Base-by-base conservation (phyloP, 2,329 filamentous ascomycete genomes). In the Nothophaeocryptopus gaeumannii region DNA sequence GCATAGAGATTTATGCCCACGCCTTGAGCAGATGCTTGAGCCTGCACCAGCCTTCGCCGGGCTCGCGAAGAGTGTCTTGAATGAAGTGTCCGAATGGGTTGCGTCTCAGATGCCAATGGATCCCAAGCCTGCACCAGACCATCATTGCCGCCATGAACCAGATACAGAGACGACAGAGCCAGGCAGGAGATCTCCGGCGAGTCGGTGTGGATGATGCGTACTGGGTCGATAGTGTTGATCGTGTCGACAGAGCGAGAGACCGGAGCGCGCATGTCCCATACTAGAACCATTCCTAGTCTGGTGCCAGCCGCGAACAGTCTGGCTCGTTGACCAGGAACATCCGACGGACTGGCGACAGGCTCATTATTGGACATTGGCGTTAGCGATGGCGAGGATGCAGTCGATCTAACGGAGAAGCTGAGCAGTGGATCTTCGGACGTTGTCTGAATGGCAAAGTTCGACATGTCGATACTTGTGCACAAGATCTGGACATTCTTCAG, bases 61-160 rank as follows among this genome's bases (percentile, higher is more conserved):
- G 91, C 86, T 26, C 89, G 84, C 7, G 87, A 85, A 2, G 88
- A 88, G 58, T 92, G 90, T 11, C 87, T 84, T 2, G 89, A 89
- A 65, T 95, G 91, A 46, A 99, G 76, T 0, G 90, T 97, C 34
- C 90, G 83, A 44, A 97, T 80, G 0, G 93, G 89, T 14, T 85
- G 83, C 13, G 78, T 71, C 0, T 80, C 86, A 2, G 92, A 97
- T 1, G 85, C 89, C 39, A 99, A 75, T n/a, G 88, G 88, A 72
- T 99, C 93, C 93, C 93, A 99, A 5, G 90, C 88, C 68, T 97
- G 93, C 4, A 96, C 92, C 2, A 97, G 80, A 1, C 93, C 92
- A 70, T 99, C 93, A 59, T 88, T 96, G 20, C 93, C 93, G 42
- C 93, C 93, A 67, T 96, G 89, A 5, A 97, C 87, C 12, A 99